Evolutionary conservation across 495 filamentous ascomycete genomes (phyloP), one percentile per base, ranked within the genome.

Genomic region (Friedmanniomyces simplex): DNA sequence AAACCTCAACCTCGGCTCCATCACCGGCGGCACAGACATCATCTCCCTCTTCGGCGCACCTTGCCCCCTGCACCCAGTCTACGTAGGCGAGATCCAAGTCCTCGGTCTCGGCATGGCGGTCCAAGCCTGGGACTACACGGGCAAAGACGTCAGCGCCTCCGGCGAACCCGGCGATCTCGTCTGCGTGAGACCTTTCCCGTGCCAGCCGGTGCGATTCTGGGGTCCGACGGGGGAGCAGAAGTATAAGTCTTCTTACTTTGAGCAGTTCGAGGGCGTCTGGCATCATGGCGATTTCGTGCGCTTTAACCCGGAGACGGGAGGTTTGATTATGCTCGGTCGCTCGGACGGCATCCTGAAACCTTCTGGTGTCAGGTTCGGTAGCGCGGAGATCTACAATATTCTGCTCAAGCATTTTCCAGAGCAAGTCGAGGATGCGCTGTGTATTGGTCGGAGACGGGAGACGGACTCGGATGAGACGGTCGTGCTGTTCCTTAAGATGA

Each of bases 231-330:
- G 90, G n/a, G 74, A 77, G 12, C 77, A 79, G 21, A 82, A 86
- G 64, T 97, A 97, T 71, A 76, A 76, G 43, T 81, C 79, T 50
- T 87, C 82, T 63, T 98, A 98, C 69, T 98, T 98, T 63, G 87
- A 91, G 54, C 78, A 80, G 13, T 96, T 96, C 64, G 76, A 75
- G 1, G 71, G 72, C 52, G 72, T 95, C 24, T 97, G 91, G 93
- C 89, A 95, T 68, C 93, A 98, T 67, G 93, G 93, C 2, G 93
- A 98, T 67, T 96, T 95, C 65, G 79, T 96, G 14, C 80, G 85
- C 24, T 75, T 96, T 62, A 82, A 88, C 63, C 79, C 81, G 0
- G 60, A 75, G 18, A 91, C 87, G 0, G 84, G 87, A 12, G 90
- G 89, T 0, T 68, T 96, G 53, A 70, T 84, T 42, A 93, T 96